phyloP scores from a whole-genome alignment of 2,329 filamentous ascomycete genomes.

The Fusarium odoratissimum region DNA sequence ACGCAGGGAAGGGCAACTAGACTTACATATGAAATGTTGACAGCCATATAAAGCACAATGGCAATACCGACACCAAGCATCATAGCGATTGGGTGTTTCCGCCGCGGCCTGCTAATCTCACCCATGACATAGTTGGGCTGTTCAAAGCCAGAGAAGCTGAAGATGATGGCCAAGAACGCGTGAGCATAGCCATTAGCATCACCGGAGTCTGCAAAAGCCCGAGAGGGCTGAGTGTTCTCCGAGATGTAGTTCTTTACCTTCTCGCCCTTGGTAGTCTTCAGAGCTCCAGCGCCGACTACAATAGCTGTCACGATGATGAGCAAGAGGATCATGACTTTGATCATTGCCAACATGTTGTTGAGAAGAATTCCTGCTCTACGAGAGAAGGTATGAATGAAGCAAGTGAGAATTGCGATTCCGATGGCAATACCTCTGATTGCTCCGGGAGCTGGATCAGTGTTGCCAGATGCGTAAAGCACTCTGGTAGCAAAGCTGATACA shows the following conservation, averaged over 20 bases:
- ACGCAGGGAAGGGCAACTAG: accelerated
- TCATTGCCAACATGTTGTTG: constrained; percentile 62
- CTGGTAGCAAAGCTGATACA: constrained; percentile 59
- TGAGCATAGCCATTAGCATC: constrained; percentile 50
- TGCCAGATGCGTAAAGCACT: constrained; percentile 51
- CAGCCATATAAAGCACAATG: constrained; percentile 50
- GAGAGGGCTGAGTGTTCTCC: constrained; percentile 43
- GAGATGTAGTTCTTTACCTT: constrained; percentile 42
- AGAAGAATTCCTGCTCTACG: constrained; percentile 62
- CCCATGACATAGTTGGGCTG: constrained; percentile 55
- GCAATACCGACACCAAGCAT: constrained; percentile 47
- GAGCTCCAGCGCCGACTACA: constrained; percentile 46
- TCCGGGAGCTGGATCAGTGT: constrained; percentile 43
- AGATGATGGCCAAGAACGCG: constrained; percentile 59
- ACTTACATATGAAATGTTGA: constrained; percentile 54
- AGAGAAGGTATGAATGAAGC: constrained; percentile 61
- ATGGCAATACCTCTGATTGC: constrained; percentile 61
- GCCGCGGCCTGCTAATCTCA: constrained; percentile 47
- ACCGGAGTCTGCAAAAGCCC: constrained; percentile 39
- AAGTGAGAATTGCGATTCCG: constrained; percentile 55
- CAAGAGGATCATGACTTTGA: constrained; percentile 62
- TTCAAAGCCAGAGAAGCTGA: constrained; percentile 52
- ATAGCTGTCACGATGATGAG: constrained; percentile 54
- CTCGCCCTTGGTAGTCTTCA: constrained; percentile 15
- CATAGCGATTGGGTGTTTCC: constrained; percentile 50